Conservation (phyloP, 768 basidiomycete genomes). For the Strobilomyces dryophilus region DNA sequence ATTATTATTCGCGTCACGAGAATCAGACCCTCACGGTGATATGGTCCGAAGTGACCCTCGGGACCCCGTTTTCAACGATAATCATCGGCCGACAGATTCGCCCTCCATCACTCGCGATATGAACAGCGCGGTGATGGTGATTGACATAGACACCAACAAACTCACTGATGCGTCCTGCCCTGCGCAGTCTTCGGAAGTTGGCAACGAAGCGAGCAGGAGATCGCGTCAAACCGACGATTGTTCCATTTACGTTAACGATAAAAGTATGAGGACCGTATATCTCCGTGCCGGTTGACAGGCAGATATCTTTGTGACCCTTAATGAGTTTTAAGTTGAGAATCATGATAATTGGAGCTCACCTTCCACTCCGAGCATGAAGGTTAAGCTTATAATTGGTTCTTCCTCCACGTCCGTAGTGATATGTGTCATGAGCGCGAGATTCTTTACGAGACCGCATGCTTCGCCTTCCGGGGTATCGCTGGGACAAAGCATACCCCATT, state of each 20-base stretch:
- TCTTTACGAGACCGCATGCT: constrained; percentile 98
- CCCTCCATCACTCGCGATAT: constrained; percentile 96
- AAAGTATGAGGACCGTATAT: constrained; percentile 92
- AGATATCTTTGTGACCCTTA: constrained; percentile 62
- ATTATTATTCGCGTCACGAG: background rate
- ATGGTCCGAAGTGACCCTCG: constrained; percentile 78
- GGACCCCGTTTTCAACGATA: constrained; percentile 80
- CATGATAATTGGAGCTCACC: constrained; percentile 42
- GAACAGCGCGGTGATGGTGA: constrained; percentile 89
- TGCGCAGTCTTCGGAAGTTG: constrained; percentile 88
- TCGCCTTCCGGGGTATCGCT: constrained; percentile 99
- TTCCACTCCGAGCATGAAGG: constrained; percentile 97
- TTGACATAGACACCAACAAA: constrained; percentile 97
- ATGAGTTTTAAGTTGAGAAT: constrained; percentile 9
- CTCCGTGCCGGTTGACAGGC: constrained; percentile 87
- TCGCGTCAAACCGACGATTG: constrained; percentile 89
- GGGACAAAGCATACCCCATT: constrained; percentile 98
- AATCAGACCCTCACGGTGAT: constrained; percentile 48
- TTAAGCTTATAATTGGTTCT: constrained; percentile 82
- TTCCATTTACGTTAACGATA: constrained; percentile 96
- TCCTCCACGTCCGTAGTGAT: constrained; percentile 99
- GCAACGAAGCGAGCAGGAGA: constrained; percentile 80
- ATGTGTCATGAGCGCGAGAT: constrained; percentile 98
- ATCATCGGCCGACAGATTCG: constrained; percentile 97
- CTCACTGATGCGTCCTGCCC: constrained; percentile 89